Base-by-base conservation (phyloP, 2,329 filamentous ascomycete genomes). In the Allantophomopsis lycopodina region DNA sequence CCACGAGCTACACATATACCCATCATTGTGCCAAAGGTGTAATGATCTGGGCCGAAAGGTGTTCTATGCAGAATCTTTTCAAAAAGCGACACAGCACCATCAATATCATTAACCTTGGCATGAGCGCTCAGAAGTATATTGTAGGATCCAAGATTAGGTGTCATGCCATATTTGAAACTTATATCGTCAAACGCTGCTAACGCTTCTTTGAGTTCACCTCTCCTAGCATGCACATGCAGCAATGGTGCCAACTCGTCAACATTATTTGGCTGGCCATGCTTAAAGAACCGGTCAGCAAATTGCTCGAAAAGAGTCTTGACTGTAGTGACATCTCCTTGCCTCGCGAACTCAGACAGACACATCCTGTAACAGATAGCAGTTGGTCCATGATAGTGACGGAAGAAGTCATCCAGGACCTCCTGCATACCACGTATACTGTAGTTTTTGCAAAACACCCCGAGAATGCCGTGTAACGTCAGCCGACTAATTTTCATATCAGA, bases 91-190 rank as follows among this genome's bases (percentile, higher is more conserved):
- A 84, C 61, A 11, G 79, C 80, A 5, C 73, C 72, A n/a, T 74
- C 64, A 34, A 83, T 69, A 52, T 91, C 76, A 36, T 74, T 68
- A 1, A 71, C 70, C 48, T 75, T 76, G 14, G 69, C 68, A 57
- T 87, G 73, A 2, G 81, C 79, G 50, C 79, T 75, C 35, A 96
- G 64, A 20, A 94, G 59, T 16, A 79, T 76, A 52, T 94, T 94
- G 79, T 82, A 94, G 45, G 71, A 75, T 30, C 65, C 55, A 1
- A 69, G 56, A 46, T 76, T 73, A 6, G 79, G 79, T 33, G 62
- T 47, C 13, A 81, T 49, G 1, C 63, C 59, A 50, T 77, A 79
- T 37, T 73, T 64, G 6, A 60, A 49, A 17, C 55, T 53, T 41
- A 91, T 73, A n/a, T 68, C 64, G 36, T 73, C 53, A 44, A 95